Conservation (phyloP, 306 rosid species). For the Pterocarpus macrocarpus region DNA sequence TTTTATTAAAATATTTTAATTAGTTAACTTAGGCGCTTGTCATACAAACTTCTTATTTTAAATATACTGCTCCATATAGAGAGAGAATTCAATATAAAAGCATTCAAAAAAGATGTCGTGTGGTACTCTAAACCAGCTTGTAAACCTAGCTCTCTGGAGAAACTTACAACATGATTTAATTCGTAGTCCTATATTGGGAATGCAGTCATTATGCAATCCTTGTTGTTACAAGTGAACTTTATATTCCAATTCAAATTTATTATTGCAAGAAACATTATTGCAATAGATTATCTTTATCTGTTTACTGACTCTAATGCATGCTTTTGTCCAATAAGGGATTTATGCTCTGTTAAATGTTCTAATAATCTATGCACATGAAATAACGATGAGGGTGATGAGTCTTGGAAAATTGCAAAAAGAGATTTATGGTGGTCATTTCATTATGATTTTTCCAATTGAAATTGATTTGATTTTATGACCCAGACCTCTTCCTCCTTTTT, state of each 20-base stretch:
- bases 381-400: constrained; percentile 1
- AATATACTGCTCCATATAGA: too few relatives aligned
- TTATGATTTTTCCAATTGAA: background rate
- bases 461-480: constrained; percentile 30
- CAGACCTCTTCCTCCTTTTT: constrained; percentile 97
- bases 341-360: constrained; percentile 8
- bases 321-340: background rate
- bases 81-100: too few relatives aligned
- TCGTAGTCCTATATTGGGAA: too few relatives aligned
- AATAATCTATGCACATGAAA: background rate
- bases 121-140: too few relatives aligned
- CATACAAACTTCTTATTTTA: too few relatives aligned
- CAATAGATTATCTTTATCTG: background rate
- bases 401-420: background rate
- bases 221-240: too few relatives aligned
- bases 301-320: background rate
- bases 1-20: too few relatives aligned
- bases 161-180: too few relatives aligned
- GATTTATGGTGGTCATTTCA: background rate
- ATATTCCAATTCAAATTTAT: background rate
- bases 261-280: background rate
- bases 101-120: too few relatives aligned
- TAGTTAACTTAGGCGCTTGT: too few relatives aligned
- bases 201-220: too few relatives aligned
- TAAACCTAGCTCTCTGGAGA: too few relatives aligned